Evolutionary conservation across 768 basidiomycete species (phyloP).

Genomic region (Suillus spraguei): DNA sequence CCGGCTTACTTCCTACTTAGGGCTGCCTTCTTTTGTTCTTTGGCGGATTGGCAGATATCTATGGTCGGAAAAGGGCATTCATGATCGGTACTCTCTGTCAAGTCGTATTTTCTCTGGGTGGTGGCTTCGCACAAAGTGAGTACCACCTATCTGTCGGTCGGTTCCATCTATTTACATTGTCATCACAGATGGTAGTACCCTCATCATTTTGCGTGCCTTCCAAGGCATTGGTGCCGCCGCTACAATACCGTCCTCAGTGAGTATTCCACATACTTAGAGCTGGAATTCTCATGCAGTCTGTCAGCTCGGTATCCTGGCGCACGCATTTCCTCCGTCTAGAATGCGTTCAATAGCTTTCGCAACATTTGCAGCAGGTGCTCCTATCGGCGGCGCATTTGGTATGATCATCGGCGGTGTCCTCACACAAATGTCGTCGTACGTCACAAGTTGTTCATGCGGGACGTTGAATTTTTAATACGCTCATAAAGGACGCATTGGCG

Average conservation of each 20-base stretch:
- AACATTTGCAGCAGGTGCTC: slow-evolving; percentile 83
- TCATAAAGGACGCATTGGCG: slow-evolving; percentile 57
- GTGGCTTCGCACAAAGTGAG: slow-evolving; percentile 61
- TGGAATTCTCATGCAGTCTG: slow-evolving; percentile 8
- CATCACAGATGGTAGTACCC: slow-evolving; percentile 50
- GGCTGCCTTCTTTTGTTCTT: slow-evolving; percentile 78
- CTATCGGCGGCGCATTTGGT: slow-evolving; percentile 77
- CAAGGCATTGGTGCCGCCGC: slow-evolving; percentile 85
- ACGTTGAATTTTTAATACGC: slow-evolving; percentile 3
- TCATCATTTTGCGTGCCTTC: slow-evolving; percentile 74
- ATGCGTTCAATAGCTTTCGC: slow-evolving; percentile 80
- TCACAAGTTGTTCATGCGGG: not conserved
- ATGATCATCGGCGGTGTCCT: slow-evolving; percentile 70
- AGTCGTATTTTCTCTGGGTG: slow-evolving; percentile 59
- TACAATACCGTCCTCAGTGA: slow-evolving; percentile 70
- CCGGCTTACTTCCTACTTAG: slow-evolving; percentile 33
- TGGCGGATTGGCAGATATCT: slow-evolving; percentile 79
- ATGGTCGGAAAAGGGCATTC: slow-evolving; percentile 74
- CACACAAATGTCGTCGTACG: slow-evolving; percentile 51
- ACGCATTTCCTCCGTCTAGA: slow-evolving; percentile 68
- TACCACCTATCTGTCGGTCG: not conserved
- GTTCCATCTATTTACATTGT: not conserved
- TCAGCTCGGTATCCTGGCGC: slow-evolving; percentile 81
- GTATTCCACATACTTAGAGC: slow-evolving; percentile 4
- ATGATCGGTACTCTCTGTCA: slow-evolving; percentile 58